Percentiles rank a stretch among this genome's conserved stretches.
Evolutionary conservation across 768 basidiomycete species (phyloP).

Genomic region (Calvatia gigantea): DNA sequence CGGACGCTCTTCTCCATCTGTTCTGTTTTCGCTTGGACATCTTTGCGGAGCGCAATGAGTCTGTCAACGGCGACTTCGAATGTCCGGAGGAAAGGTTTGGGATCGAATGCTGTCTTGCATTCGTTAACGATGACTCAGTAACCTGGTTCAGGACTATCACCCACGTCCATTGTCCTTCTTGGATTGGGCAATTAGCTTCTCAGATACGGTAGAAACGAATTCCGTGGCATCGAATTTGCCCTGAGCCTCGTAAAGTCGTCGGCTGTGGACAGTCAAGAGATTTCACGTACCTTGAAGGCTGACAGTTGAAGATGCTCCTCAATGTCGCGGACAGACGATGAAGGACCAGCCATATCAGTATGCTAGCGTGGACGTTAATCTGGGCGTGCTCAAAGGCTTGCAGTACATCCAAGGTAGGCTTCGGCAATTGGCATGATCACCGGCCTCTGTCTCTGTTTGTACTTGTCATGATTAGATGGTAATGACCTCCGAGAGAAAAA

Average conservation of each 20-base stretch:
- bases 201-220: slow-evolving; percentile 81
- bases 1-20: slow-evolving; percentile 91
- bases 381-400: too few relatives aligned
- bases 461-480: neutral
- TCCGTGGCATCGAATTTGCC: slow-evolving; percentile 92
- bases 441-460: slow-evolving; percentile 7
- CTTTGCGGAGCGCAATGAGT: slow-evolving; percentile 81
- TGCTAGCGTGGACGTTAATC: neutral
- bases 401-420: too few relatives aligned
- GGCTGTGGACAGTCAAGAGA: slow-evolving; percentile 1
- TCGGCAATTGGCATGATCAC: slow-evolving; percentile 19
- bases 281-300: slow-evolving; percentile 48
- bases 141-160: slow-evolving; percentile 13
- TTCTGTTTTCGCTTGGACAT: slow-evolving; percentile 88
- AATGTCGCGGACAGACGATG: slow-evolving; percentile 23
- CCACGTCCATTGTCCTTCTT: slow-evolving; percentile 79
- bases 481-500: slow-evolving; percentile 7
- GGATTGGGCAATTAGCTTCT: slow-evolving; percentile 84
- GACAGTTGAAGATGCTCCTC: slow-evolving; percentile 50
- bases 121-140: neutral
- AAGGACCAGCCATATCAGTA: slow-evolving; percentile 11
- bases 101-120: slow-evolving; percentile 77
- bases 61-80: slow-evolving; percentile 91
- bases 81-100: slow-evolving; percentile 87
- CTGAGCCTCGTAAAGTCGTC: slow-evolving; percentile 31